Evolutionary conservation across 2,329 filamentous ascomycete genomes (phyloP).

Genomic region (Fusarium ramigenum): DNA sequence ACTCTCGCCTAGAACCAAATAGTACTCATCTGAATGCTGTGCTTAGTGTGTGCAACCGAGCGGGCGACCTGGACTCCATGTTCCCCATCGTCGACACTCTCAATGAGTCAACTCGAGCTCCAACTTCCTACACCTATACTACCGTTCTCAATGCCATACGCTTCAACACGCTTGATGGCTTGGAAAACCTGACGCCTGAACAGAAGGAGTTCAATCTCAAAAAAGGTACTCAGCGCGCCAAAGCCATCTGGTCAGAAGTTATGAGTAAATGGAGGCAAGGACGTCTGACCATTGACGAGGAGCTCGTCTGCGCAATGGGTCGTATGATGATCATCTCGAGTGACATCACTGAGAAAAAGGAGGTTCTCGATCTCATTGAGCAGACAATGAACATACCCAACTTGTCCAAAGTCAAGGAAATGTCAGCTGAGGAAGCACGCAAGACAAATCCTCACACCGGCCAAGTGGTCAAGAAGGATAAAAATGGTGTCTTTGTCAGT

Average conservation of each 20-base stretch:
- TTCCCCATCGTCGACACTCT: constrained; percentile 80
- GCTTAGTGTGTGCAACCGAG: constrained; percentile 81
- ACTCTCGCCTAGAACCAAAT: constrained; percentile 73
- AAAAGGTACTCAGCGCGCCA: constrained; percentile 70
- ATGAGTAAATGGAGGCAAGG: constrained; percentile 79
- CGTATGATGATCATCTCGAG: constrained; percentile 75
- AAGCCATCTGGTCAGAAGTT: constrained; percentile 83
- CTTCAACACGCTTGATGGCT: constrained; percentile 40
- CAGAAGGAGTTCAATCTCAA: constrained; percentile 49
- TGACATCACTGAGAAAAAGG: constrained; percentile 68
- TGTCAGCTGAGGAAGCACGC: constrained; percentile 5
- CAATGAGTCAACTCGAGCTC: constrained; percentile 69
- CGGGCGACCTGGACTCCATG: constrained; percentile 79
- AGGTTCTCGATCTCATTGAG: constrained; percentile 79
- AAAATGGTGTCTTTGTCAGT: constrained; percentile 47
- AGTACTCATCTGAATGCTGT: constrained; percentile 89
- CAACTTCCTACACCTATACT: constrained; percentile 79
- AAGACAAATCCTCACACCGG: constrained; percentile 4
- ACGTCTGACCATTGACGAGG: constrained; percentile 77
- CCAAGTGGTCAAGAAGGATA: constrained; percentile 13
- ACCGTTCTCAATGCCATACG: constrained; percentile 83
- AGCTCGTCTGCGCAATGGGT: constrained; percentile 83
- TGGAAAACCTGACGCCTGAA: constrained; percentile 41
- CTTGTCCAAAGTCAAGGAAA: constrained; percentile 47
- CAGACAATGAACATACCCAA: constrained; percentile 82